Percentiles rank a stretch among this genome's conserved stretches.
These are phyloP conservation scores for Beverwykella pulmonaria DNA, from an alignment of 495 filamentous ascomycete genomes.

Conservation along the genomic window DNA sequence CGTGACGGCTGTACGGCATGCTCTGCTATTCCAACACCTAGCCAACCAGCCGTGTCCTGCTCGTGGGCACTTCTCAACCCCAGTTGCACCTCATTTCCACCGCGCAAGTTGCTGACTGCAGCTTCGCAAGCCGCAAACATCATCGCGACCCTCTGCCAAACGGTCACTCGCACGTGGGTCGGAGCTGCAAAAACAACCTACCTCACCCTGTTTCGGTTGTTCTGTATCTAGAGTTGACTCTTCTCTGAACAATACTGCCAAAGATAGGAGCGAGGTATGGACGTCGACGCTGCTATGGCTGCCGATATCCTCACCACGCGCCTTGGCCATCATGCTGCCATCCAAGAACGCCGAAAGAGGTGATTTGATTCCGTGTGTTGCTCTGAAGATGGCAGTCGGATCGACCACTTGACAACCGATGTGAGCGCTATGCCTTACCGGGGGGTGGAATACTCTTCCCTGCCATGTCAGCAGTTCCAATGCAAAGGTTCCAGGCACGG, in stretches of 20 bases:
- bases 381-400: neutral
- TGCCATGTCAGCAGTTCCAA: neutral
- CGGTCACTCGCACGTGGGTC: neutral
- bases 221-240: no score
- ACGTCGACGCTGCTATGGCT: no score
- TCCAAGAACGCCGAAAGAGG: no score
- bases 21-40: no score
- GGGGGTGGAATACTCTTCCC: neutral
- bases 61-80: neutral
- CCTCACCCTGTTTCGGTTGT: no score
- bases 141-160: neutral
- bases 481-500: neutral
- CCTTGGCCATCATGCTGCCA: no score
- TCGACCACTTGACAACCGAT: neutral
- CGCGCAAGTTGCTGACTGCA: conserved; percentile 32
- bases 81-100: conserved; percentile 32
- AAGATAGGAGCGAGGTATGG: no score
- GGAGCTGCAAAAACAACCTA: no score
- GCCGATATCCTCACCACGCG: no score
- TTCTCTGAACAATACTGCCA: no score
- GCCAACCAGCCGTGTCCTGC: no score
- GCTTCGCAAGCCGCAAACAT: conserved; percentile 14
- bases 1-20: no score
- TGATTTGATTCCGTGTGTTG: neutral
- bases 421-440: conserved; percentile 9